These are phyloP conservation scores for Mortierella sp. DNA, from an alignment of 371 early-diverging fungal genomes.

Conservation along the genomic window DNA sequence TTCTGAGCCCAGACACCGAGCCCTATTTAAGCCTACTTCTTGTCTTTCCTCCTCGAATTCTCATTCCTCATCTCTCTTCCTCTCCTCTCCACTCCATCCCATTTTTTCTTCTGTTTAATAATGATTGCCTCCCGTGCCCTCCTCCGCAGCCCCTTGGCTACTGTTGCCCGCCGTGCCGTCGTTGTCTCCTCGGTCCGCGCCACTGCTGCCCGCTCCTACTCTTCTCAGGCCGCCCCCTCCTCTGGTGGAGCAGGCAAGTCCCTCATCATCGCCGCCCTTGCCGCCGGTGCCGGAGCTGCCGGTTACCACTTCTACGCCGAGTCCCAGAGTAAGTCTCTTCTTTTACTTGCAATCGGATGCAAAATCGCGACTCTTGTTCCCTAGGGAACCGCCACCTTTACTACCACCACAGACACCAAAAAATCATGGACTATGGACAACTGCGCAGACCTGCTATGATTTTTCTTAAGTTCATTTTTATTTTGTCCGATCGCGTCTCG, in stretches of 20 bases:
- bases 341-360: neutral
- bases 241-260: constrained; percentile 31
- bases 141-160: constrained; percentile 46
- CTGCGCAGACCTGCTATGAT: constrained; percentile 29
- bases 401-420: neutral
- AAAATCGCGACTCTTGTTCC: neutral
- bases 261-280: constrained; percentile 62
- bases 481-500: constrained; percentile 17
- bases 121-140: constrained; percentile 26
- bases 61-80: constrained; percentile 16
- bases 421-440: constrained; percentile 1
- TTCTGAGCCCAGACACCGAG: neutral
- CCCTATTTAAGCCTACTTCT: neutral
- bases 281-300: constrained; percentile 66
- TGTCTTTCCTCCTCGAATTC: neutral
- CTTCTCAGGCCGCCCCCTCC: constrained; percentile 30
- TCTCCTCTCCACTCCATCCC: constrained; percentile 1
- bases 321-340: constrained; percentile 35
- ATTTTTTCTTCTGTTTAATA: neutral
- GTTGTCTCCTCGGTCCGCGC: constrained; percentile 37
- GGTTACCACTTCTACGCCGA: constrained; percentile 65
- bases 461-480: constrained; percentile 4
- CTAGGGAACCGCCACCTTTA: neutral
- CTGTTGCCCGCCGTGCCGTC: constrained; percentile 50
- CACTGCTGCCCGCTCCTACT: constrained; percentile 40